Conservation (phyloP, 1,284 basidiomycete genomes). For the Heliocybe sulcata region DNA sequence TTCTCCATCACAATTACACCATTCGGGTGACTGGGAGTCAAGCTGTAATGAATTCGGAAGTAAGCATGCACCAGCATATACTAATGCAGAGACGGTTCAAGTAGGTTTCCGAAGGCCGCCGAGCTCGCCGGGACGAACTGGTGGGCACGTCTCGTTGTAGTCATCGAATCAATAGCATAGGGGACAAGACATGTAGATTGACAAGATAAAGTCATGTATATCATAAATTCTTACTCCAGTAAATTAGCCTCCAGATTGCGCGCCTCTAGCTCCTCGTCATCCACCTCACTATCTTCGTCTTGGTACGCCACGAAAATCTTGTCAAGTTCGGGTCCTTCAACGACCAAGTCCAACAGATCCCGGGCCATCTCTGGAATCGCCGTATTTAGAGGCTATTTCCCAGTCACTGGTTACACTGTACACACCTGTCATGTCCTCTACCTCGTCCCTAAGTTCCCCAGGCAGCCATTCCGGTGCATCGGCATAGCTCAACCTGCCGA, state of each 20-base stretch:
- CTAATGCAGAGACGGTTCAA: no score
- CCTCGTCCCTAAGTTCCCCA: slow-evolving; percentile 29
- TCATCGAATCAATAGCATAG: not conserved
- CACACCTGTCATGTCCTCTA: slow-evolving; percentile 50
- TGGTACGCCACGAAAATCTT: slow-evolving; percentile 65
- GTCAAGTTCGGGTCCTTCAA: slow-evolving; percentile 73
- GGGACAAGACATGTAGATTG: not conserved
- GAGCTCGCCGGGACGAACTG: no score
- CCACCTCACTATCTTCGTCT: slow-evolving; percentile 34
- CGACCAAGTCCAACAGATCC: slow-evolving; percentile 63
- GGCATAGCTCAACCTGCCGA: slow-evolving; percentile 70
- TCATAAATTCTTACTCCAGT: not conserved
- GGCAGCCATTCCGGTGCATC: slow-evolving; percentile 59
- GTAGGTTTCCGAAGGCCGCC: no score
- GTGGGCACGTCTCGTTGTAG: no score
- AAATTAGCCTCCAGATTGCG: slow-evolving; percentile 10
- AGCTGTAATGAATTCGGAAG: not conserved
- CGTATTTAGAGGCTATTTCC: not conserved
- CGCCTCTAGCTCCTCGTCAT: slow-evolving; percentile 47
- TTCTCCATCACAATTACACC: not conserved
- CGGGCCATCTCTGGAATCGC: slow-evolving; percentile 47
- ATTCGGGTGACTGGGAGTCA: not conserved
- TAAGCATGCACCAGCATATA: no score
- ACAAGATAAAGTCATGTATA: not conserved
- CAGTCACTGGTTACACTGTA: slow-evolving; percentile 3